Evolutionary conservation across 257 asterid species (phyloP).

Genomic region (Lantana camara): DNA sequence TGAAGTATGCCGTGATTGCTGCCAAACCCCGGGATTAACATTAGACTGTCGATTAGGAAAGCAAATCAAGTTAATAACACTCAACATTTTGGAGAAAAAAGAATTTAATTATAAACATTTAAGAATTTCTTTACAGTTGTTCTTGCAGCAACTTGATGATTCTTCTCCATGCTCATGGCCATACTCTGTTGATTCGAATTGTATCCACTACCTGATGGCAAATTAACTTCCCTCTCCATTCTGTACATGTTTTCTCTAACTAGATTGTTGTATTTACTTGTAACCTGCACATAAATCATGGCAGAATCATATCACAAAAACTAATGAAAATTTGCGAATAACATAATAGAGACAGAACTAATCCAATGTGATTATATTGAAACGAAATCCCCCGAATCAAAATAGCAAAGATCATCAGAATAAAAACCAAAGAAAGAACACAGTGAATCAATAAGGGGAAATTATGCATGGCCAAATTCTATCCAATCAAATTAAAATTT

Average conservation of each 20-base stretch:
- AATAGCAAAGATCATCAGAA: neutral
- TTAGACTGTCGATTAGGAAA: conserved; percentile 13
- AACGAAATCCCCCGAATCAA: too few relatives aligned
- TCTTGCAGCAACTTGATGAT: conserved; percentile 12
- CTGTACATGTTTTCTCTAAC: conserved; percentile 8
- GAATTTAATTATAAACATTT: neutral
- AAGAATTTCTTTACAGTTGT: conserved; percentile 5
- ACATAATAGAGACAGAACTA: neutral
- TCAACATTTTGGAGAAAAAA: neutral
- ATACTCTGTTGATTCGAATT: conserved; percentile 17
- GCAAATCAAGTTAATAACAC: neutral
- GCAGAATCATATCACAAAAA: neutral
- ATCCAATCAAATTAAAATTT: neutral
- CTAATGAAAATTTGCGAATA: too few relatives aligned
- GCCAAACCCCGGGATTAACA: conserved; percentile 29
- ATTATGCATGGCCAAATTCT: conserved; percentile 12
- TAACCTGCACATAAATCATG: neutral
- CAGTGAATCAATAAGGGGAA: neutral
- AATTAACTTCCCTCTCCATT: conserved; percentile 10
- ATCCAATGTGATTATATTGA: too few relatives aligned
- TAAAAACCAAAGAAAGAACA: neutral
- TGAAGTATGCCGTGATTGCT: conserved; percentile 16
- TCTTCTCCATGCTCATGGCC: conserved; percentile 7
- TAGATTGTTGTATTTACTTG: neutral
- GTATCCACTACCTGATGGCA: neutral